Conservation (phyloP, 2,329 filamentous ascomycete genomes). For the Penicillium verrucosum region DNA sequence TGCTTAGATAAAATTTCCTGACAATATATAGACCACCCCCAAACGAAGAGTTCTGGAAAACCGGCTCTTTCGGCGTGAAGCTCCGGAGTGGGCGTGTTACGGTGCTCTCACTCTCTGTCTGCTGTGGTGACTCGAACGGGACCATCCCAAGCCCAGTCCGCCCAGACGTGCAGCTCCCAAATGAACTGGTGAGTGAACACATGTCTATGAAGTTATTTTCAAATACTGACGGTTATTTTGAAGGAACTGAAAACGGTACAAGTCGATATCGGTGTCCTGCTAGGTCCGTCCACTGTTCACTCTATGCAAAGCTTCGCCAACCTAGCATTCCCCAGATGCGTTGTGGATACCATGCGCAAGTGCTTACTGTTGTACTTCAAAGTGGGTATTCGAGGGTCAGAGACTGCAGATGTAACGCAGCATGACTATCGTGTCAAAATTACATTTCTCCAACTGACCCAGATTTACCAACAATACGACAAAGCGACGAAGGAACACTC, state of each 20-base stretch:
- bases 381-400: constrained; percentile 23
- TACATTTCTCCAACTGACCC: constrained; percentile 44
- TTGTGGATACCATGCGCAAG: constrained; percentile 44
- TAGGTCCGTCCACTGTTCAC: constrained; percentile 56
- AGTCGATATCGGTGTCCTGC: constrained; percentile 62
- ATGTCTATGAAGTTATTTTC: neutral
- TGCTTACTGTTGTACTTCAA: constrained; percentile 48
- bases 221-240: neutral
- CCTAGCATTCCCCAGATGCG: constrained; percentile 29
- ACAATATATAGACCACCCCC: constrained; percentile 50
- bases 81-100: constrained; percentile 23
- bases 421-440: constrained; percentile 44
- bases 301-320: constrained; percentile 51
- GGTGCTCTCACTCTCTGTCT: neutral
- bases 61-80: constrained; percentile 26
- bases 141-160: constrained; percentile 36
- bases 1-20: neutral
- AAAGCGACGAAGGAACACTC: constrained; percentile 17
- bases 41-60: constrained; percentile 50
- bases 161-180: constrained; percentile 32
- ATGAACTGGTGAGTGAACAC: constrained; percentile 33
- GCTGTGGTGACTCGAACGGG: neutral
- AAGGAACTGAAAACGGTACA: constrained; percentile 45
- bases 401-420: neutral
- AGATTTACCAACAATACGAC: constrained; percentile 35